Evolutionary conservation across 2,329 filamentous ascomycete species (phyloP).

Genomic region (Aureobasidium pullulans): DNA sequence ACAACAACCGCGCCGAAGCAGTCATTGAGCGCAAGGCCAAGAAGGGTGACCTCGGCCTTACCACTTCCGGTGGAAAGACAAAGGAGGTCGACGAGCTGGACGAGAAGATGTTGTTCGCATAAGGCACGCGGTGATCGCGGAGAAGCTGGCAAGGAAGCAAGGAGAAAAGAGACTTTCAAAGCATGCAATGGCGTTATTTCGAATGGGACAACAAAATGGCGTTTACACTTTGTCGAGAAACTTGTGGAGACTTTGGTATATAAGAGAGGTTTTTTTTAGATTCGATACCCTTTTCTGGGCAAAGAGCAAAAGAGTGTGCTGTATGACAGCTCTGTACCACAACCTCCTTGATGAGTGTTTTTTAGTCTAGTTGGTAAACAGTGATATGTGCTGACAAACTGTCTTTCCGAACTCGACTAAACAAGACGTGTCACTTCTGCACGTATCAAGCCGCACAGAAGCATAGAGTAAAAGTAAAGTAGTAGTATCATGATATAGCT

Average conservation of each 20-base stretch:
- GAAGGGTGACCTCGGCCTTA: slow-evolving; percentile 69
- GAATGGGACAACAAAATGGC: not conserved
- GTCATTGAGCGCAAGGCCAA: slow-evolving; percentile 64
- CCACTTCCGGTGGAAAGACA: slow-evolving; percentile 56
- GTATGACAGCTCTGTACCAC: not conserved
- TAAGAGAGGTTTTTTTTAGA: not conserved
- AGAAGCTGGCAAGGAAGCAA: not conserved
- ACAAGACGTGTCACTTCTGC: too few species aligned
- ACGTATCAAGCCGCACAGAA: too few species aligned
- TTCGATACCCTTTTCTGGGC: not conserved
- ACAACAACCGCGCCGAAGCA: slow-evolving; percentile 69
- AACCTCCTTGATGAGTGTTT: not conserved
- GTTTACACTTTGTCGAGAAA: not conserved
- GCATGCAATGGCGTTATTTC: not conserved
- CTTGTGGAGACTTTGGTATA: not conserved
- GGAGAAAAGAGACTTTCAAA: not conserved
- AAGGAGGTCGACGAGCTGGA: slow-evolving; percentile 64
- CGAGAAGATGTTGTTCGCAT: slow-evolving; percentile 68
- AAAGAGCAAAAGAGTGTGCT: not conserved
- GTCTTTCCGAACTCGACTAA: too few species aligned
- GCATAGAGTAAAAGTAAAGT: not conserved
- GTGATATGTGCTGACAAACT: too few species aligned
- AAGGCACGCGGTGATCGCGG: slow-evolving; percentile 22
- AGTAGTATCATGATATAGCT: not conserved
- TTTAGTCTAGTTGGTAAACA: too few species aligned